These are phyloP conservation scores for Wickerhamomyces bisporus DNA, from an alignment of 805 yeast species.

Conservation along the genomic window DNA sequence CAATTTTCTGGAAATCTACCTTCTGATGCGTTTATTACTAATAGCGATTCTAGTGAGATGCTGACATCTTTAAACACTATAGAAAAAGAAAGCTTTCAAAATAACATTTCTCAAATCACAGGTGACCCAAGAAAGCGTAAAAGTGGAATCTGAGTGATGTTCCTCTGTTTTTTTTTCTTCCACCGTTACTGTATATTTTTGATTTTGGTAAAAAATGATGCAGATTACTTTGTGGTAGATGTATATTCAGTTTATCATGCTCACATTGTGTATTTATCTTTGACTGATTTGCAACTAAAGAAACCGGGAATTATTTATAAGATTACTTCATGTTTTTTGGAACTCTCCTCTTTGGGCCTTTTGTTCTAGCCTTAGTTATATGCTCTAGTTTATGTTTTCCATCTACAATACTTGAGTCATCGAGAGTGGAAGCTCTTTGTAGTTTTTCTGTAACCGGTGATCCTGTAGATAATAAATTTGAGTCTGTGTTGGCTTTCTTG, in stretches of 20 bases:
- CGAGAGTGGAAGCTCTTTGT: constrained; percentile 21
- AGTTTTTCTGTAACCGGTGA: not conserved
- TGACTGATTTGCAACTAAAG: too few relatives aligned
- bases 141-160: not conserved
- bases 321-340: constrained; percentile 19
- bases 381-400: constrained; percentile 25
- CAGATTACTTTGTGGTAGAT: too few relatives aligned
- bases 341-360: constrained; percentile 33
- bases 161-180: too few relatives aligned
- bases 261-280: too few relatives aligned
- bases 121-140: constrained; percentile 2
- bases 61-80: not conserved
- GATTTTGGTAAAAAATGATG: too few relatives aligned
- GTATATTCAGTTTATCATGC: too few relatives aligned
- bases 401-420: constrained; percentile 3
- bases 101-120: not conserved
- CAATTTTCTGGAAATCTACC: not conserved
- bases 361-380: constrained; percentile 27
- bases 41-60: constrained; percentile 1
- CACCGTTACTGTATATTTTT: too few relatives aligned
- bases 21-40: not conserved
- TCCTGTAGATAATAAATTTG: constrained; percentile 3
- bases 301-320: not conserved
- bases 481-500: constrained; percentile 16
- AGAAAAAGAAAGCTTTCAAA: too few relatives aligned